Base-by-base conservation (phyloP, 2,329 filamentous ascomycete species). In the Epichloe typhina region DNA sequence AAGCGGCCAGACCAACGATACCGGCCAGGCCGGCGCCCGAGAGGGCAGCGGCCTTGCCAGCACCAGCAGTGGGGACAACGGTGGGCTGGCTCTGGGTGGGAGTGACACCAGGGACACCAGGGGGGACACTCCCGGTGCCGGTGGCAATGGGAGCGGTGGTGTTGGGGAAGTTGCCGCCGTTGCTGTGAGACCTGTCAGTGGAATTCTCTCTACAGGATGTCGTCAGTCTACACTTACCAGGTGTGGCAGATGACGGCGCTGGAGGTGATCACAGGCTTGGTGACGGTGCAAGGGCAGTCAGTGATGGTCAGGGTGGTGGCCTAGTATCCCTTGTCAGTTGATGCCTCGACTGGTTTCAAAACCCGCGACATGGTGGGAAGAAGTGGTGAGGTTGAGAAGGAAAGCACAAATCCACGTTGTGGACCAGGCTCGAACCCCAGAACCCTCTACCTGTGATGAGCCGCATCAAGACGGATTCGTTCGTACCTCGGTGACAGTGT, bases 291-390 rank as follows among this genome's bases (percentile, higher is more conserved):
- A 60, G 82, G 78, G 76, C 83, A 84, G 75, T 83, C 73, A 61
- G 79, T 79, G 74, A 86, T 78, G 72, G 82, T 86, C 67, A 85
- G 68, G 66, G 80, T 83, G 66, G 80, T 83, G 64, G 82, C 69
- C 77, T 80, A 48, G 17, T 46, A 26, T 9, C 19, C 13, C 21
- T 21, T 19, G 47, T 52, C 36, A 50, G 43, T 23, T 47, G 19
- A 15, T 19, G 26, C 3, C 15, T 21, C 33, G 33, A 33, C 33
- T 17, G n/a, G 33, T 17, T 44, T 23, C 11, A n/a, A 8, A 11
- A 13, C n/a, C 13, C 40, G 23, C 19, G 5, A 13, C 11, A 15
- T 11, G n/a, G 15, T 2, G 23, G n/a, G n/a, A 12, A 12, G 11
- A 5, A 26, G 17, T 19, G 40, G 17, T 12, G 40, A 17, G 19